Conservation (phyloP, 257 asterid genomes). For the Echites panduratus region DNA sequence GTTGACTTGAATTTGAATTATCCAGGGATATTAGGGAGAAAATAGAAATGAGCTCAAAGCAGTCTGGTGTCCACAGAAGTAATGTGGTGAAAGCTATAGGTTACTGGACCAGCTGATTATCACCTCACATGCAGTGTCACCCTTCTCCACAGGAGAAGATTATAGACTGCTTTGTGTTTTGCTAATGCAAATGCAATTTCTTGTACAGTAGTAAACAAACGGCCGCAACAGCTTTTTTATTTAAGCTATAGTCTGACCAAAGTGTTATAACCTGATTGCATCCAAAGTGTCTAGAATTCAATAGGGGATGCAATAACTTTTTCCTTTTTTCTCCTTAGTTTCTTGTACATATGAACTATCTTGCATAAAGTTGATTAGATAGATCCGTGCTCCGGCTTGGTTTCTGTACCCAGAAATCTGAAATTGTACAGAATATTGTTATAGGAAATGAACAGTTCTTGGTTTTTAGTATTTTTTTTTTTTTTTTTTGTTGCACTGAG, state of each 20-base stretch:
- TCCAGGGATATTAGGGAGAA: constrained; percentile 15
- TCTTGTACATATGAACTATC: constrained; percentile 6
- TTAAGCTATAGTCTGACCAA: background rate
- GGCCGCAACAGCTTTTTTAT: background rate
- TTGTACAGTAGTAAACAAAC: constrained; percentile 4
- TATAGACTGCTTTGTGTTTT: no score
- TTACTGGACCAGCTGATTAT: background rate
- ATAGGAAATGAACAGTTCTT: background rate
- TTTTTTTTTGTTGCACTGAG: no score
- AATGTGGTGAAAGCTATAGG: background rate
- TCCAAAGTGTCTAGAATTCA: background rate
- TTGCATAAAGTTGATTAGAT: background rate
- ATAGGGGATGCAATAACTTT: background rate
- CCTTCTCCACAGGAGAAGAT: no score
- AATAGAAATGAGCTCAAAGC: background rate
- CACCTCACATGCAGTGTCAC: background rate
- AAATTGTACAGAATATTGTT: constrained; percentile 6
- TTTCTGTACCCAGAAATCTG: background rate
- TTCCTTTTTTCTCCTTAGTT: background rate
- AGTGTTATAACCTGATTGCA: background rate
- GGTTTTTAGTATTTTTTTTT: background rate
- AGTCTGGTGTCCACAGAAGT: background rate
- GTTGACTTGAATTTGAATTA: background rate
- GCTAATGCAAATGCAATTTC: no score
- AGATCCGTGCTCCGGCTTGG: background rate